Conservation (phyloP, 176 grass and related monocot genomes). For the Triticum turgidum region DNA sequence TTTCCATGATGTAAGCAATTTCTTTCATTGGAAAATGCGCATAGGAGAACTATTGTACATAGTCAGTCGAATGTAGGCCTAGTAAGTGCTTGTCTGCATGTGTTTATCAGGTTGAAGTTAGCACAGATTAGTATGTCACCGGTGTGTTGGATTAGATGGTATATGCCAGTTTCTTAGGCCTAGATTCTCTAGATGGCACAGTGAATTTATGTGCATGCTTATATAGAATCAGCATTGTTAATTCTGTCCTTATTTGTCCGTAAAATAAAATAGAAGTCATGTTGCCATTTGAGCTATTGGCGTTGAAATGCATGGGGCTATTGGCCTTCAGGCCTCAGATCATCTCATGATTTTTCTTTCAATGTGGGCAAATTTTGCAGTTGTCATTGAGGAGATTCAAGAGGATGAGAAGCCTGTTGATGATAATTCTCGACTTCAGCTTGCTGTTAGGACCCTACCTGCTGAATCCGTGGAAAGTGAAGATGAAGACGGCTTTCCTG, state of each 20-base stretch:
- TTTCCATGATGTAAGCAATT: background rate
- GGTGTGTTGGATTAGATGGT: background rate
- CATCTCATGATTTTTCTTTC: constrained; percentile 7
- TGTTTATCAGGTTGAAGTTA: background rate
- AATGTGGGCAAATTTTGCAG: constrained; percentile 41
- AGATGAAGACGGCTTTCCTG: constrained; percentile 96
- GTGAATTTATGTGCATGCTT: background rate
- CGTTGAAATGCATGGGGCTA: background rate
- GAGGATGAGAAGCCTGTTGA: constrained; percentile 68
- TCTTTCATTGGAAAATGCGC: background rate
- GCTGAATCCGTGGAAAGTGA: constrained; percentile 63
- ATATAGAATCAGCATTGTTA: background rate
- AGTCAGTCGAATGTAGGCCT: background rate
- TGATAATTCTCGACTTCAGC: constrained; percentile 48
- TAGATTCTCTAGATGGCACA: background rate
- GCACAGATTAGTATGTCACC: background rate
- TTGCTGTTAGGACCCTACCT: constrained; percentile 39
- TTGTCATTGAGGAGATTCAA: constrained; percentile 92
- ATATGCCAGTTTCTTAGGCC: background rate
- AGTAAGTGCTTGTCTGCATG: background rate
- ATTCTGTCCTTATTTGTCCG: background rate
- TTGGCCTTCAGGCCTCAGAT: background rate
- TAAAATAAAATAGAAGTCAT: background rate
- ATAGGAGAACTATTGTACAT: background rate
- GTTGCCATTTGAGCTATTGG: background rate